Evolutionary conservation across 2,329 filamentous ascomycete species (phyloP).

Genomic region (Pestalotiopsis sp.): DNA sequence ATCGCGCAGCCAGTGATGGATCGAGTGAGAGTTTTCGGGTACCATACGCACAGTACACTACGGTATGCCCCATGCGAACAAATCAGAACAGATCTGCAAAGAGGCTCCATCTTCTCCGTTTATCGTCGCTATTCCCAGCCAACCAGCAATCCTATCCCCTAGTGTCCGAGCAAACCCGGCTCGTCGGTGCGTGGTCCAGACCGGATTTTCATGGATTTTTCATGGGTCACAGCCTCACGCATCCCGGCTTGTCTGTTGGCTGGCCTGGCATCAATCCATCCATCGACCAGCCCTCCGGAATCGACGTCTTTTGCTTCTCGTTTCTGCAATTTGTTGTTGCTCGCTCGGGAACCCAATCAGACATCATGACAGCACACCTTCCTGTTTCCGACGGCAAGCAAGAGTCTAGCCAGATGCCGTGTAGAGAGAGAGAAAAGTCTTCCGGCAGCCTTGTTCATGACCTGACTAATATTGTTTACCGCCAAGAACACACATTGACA

Average conservation of each 20-base stretch:
- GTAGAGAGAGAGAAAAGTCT: not conserved
- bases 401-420: not conserved
- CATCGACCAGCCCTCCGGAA: not conserved
- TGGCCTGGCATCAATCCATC: not conserved
- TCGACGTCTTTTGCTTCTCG: not conserved
- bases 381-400: not conserved
- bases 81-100: not conserved
- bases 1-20: not conserved
- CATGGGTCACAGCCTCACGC: not conserved
- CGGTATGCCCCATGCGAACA: not conserved
- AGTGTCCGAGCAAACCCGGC: not conserved
- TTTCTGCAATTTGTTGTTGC: not conserved
- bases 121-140: not conserved
- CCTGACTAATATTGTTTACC: not conserved
- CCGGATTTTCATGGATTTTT: not conserved
- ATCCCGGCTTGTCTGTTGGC: not conserved
- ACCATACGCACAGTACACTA: too few relatives aligned
- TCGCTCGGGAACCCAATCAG: not conserved
- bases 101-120: not conserved
- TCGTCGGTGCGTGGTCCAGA: not conserved
- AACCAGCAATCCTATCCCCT: not conserved
- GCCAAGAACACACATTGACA: not conserved
- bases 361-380: slow-evolving; percentile 7
- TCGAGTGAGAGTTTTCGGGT: not conserved
- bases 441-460: not conserved